Evolutionary conservation across 116 monocot species (phyloP), one percentile per base, ranked within the genome.

Genomic region (Thalassia testudinum): DNA sequence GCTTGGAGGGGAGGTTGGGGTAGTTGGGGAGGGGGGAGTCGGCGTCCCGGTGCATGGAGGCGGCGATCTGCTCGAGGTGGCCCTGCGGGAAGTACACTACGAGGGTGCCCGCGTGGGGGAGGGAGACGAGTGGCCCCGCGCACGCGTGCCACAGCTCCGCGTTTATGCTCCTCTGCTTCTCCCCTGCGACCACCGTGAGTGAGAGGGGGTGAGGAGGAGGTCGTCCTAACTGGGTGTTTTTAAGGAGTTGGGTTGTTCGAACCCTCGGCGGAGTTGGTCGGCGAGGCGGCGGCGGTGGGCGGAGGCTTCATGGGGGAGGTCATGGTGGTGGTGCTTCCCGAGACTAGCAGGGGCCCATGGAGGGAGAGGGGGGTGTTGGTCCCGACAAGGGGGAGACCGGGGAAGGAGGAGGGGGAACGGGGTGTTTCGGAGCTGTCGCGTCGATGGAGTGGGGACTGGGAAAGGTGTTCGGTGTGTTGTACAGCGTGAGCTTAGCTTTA

Each of bases 1-100:
- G 50, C 66, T 91, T 91, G 20, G 85, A 76, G 7, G 91, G 82
- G 30, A 91, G 82, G 69, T 82, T 91, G 29, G 85, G 71, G 52
- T 91, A 91, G 58, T 70, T 85, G 40, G 91, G 91, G 27, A 91
- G 64, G 27, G 75, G 72, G 22, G 62, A 73, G 38, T 81, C 73
- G 24, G 58, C 52, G 53, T 85, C 70, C 65, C 74, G 85, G 49
- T 78, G 85, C 91, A 91, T 85, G 56, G 91, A 81, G 24, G 91
- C 85, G 18, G 85, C 85, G 63, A 91, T 81, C 75, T 75, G 75
- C 53, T 74, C 74, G 27, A 61, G 68, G 54, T 74, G 74, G 21
- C 74, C 74, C 49, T 74, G 74, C 12, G 74, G 74, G 59, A 74
- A 74, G 68, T 74, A 74, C 28, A 74, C 68, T 10, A 74, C 74